Evolutionary conservation across 192 early-diverging fungal genomes (phyloP).

Genomic region (Endogone sp.): DNA sequence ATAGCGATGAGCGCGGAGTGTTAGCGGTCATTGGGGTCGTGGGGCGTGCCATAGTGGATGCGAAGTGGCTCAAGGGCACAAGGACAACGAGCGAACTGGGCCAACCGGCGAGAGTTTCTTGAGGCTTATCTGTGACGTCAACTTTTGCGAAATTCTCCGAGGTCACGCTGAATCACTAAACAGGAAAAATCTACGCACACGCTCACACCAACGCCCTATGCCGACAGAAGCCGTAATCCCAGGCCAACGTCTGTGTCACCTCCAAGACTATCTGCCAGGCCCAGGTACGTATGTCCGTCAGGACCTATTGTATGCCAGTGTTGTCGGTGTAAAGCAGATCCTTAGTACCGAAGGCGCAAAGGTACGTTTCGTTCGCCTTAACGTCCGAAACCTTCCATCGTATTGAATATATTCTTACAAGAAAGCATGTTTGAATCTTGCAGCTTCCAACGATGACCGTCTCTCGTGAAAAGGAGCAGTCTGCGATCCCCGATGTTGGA

Average conservation of each 20-base stretch:
- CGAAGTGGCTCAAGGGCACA: too few species aligned
- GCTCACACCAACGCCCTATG: too few species aligned
- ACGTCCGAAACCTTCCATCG: background rate
- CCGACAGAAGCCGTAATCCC: conserved; percentile 56
- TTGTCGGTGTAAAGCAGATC: conserved; percentile 40
- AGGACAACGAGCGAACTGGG: too few species aligned
- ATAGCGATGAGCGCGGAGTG: background rate
- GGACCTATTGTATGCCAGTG: conserved; percentile 66
- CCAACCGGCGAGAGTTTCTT: too few species aligned
- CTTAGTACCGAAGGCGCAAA: conserved; percentile 5
- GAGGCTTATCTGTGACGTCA: too few species aligned
- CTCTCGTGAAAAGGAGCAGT: conserved; percentile 58
- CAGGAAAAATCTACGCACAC: too few species aligned
- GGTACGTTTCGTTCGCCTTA: conserved; percentile 16
- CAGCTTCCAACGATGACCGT: conserved; percentile 53
- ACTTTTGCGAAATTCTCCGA: too few species aligned
- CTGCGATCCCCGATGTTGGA: conserved; percentile 72
- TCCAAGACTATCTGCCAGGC: conserved; percentile 63
- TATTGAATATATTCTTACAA: background rate
- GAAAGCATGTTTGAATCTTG: too few species aligned
- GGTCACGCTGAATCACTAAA: too few species aligned
- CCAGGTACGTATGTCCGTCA: conserved; percentile 68
- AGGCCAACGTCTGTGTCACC: conserved; percentile 71
- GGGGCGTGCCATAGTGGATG: too few species aligned
- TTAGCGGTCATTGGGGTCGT: too few species aligned